Percentiles rank a stretch among this genome's conserved stretches.
Evolutionary conservation across 306 rosid genomes (phyloP).

Genomic region (Carpinus viminea): DNA sequence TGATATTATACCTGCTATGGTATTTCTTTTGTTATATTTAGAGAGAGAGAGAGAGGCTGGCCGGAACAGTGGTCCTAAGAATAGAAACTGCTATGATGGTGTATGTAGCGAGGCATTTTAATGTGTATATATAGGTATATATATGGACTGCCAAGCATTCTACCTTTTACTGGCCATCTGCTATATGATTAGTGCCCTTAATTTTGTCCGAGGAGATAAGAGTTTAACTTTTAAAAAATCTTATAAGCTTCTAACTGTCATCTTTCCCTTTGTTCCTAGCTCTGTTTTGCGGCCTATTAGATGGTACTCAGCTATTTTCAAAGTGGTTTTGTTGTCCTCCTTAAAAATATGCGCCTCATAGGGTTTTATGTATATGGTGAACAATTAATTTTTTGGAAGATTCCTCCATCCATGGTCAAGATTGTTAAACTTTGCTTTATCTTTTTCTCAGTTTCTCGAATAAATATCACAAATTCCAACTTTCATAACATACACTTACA

Average conservation of each 20-base stretch:
- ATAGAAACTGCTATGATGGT: not conserved
- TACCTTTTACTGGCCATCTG: not conserved
- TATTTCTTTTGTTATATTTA: not conserved
- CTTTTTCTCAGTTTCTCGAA: not conserved
- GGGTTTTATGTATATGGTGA: conserved; percentile 1
- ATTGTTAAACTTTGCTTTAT: not conserved
- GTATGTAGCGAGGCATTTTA: conserved; percentile 8
- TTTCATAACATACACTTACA: not conserved
- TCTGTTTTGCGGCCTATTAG: not conserved
- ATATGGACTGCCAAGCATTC: conserved; percentile 8
- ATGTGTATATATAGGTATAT: conserved; percentile 19
- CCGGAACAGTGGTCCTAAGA: not conserved
- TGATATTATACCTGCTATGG: not conserved
- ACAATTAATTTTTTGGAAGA: not conserved
- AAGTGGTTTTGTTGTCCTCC: not conserved
- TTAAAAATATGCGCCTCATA: not conserved
- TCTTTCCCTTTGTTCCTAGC: not conserved
- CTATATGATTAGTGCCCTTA: not conserved
- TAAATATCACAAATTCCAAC: not conserved
- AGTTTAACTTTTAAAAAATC: not conserved
- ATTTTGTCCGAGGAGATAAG: not conserved
- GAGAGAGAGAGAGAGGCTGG: not conserved
- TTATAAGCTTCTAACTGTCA: not conserved
- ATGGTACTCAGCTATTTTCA: not conserved
- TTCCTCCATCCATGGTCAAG: not conserved